Conservation (phyloP, 2,329 filamentous ascomycete genomes). For the Stenocarpella maydis region DNA sequence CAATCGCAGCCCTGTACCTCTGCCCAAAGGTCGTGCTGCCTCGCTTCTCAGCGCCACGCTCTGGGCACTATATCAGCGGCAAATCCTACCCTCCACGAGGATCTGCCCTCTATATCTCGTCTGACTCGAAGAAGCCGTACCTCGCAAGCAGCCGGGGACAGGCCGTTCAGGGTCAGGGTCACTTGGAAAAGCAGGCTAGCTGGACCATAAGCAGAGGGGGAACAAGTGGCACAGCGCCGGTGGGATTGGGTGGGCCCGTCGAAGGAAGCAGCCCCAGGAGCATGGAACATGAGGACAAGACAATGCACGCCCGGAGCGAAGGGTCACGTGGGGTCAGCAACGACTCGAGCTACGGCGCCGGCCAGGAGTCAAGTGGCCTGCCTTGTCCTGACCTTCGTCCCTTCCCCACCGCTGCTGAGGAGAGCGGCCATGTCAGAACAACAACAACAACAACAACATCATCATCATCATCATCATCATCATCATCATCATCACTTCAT, state of each 20-base stretch:
- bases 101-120: neutral
- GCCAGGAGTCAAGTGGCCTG: conserved; percentile 22
- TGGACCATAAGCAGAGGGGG: conserved; percentile 28
- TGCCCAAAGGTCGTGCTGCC: neutral
- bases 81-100: conserved; percentile 3
- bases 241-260: conserved; percentile 34
- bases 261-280: conserved; percentile 28
- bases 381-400: conserved; percentile 11
- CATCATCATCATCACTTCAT: neutral
- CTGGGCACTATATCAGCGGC: neutral
- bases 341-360: conserved; percentile 35
- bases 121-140: conserved; percentile 2
- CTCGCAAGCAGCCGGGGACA: neutral
- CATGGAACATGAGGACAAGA: conserved; percentile 40
- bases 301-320: conserved; percentile 6
- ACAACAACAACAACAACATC: too few species aligned
- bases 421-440: conserved; percentile 19
- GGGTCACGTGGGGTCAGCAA: conserved; percentile 44
- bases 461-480: too few species aligned
- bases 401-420: conserved; percentile 22
- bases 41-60: neutral
- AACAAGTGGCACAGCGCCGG: conserved; percentile 32
- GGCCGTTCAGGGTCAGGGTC: conserved; percentile 31
- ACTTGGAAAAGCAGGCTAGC: conserved; percentile 29
- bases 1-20: conserved; percentile 1